Evolutionary conservation across 371 early-diverging fungal genomes (phyloP), one percentile per base, ranked within the genome.

Genomic region (Mucor mucedo): DNA sequence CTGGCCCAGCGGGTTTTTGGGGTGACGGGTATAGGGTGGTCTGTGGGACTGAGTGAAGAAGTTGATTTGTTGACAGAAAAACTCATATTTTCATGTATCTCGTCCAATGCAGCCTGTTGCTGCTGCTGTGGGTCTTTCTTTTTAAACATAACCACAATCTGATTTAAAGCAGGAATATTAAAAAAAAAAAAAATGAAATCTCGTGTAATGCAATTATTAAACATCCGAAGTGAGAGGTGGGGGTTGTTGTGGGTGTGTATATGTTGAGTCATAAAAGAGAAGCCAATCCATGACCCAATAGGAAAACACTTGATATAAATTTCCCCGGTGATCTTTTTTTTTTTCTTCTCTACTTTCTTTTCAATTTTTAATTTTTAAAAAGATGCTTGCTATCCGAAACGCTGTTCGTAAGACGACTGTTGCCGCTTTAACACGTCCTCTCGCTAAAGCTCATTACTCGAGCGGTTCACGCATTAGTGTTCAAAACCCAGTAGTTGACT

Each of bases 401-500:
- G 63, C 62, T 39, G 65, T 64, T 13, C 66, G 66, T 50, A 66
- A 69, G 44, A 33, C 65, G 60, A 49, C 69, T 53, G 53, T 42
- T 11, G 60, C 60, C 9, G 62, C 63, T 32, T 58, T 60, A 32
- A 52, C 62, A 38, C 67, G 68, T 54, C 62, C 68, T n/a, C 45
- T 53, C 21, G 54, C 69, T 30, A 58, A 55, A 38, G 66, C 66
- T 8, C 66, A 72, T 58, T 72, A 73, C 49, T 65, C 85, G 4
- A 75, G 70, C 60, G 73, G 73, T 49, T 60, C 80, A 44, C 88
- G 89, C 73, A 92, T 92, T 63, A 81, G 76, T 47, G 92, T 92
- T 40, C 80, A 79, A 33, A 90, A 91, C 66, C 93, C 93, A 9
- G 90, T 94, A 21, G 95, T 93, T 42, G 94, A 95, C 78, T 82